Conservation (phyloP, 2,329 filamentous ascomycete genomes). For the Harringtonia lauricola region DNA sequence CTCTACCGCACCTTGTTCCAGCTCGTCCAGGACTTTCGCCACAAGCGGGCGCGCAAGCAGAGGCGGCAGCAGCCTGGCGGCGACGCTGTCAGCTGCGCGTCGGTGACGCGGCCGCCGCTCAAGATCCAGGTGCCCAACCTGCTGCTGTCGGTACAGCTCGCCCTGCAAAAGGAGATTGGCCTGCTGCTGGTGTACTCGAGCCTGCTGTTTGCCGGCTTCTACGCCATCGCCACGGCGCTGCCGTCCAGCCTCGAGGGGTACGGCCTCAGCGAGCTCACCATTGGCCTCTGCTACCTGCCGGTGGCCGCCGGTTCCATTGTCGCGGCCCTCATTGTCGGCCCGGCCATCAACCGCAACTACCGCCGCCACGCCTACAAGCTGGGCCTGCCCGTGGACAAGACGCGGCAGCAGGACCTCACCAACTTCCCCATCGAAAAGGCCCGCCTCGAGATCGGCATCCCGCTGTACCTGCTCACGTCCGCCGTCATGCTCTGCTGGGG, state of each 20-base stretch:
- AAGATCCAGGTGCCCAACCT: slow-evolving; percentile 46
- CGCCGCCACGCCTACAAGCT: slow-evolving; percentile 43
- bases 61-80: not conserved
- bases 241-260: slow-evolving; percentile 37
- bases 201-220: slow-evolving; percentile 38
- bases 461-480: slow-evolving; percentile 38
- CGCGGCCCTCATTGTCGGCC: slow-evolving; percentile 35
- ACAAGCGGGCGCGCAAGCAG: not conserved
- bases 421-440: slow-evolving; percentile 41
- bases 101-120: slow-evolving; percentile 5
- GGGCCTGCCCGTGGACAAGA: slow-evolving; percentile 41
- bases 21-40: slow-evolving; percentile 4
- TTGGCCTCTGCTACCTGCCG: slow-evolving; percentile 43
- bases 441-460: slow-evolving; percentile 36
- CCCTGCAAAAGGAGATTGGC: slow-evolving; percentile 69
- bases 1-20: slow-evolving; percentile 9
- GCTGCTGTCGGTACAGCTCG: slow-evolving; percentile 68
- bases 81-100: not conserved
- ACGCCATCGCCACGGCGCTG: slow-evolving; percentile 33
- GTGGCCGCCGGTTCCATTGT: slow-evolving; percentile 36
- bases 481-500: slow-evolving; percentile 37
- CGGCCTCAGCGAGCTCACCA: slow-evolving; percentile 41
- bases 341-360: slow-evolving; percentile 57
- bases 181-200: slow-evolving; percentile 32
- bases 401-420: slow-evolving; percentile 36